Evolutionary conservation across 306 rosid species (phyloP).

Genomic region (Prunus mira): DNA sequence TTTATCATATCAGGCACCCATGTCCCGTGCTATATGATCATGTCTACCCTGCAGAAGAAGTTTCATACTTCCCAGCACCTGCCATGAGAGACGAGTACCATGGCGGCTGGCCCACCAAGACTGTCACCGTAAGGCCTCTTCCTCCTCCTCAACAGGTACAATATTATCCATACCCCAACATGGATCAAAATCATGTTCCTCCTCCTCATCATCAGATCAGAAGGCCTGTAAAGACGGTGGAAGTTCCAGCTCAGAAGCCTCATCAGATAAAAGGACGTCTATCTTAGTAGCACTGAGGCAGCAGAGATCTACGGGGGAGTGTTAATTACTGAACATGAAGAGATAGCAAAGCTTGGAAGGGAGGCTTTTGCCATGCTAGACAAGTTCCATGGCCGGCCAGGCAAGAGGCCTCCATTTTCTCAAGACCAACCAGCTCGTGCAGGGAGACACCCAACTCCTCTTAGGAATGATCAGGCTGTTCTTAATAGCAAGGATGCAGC

Average conservation of each 20-base stretch:
- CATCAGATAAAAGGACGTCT: too few species aligned
- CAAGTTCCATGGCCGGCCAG: constrained; percentile 13
- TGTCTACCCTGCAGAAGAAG: too few species aligned
- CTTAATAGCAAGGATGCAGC: constrained; percentile 3
- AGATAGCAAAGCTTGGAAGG: constrained; percentile 8
- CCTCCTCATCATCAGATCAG: too few species aligned
- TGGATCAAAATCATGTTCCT: too few species aligned
- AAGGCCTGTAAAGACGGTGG: too few species aligned
- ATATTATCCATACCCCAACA: not conserved
- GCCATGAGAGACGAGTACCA: not conserved
- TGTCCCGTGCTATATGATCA: not conserved
- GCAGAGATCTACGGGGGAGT: constrained; percentile 6
- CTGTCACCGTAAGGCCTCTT: not conserved
- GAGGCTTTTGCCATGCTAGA: constrained; percentile 37
- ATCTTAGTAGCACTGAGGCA: constrained; percentile 13
- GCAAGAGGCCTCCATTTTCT: not conserved
- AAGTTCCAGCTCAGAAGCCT: too few species aligned
- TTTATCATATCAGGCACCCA: not conserved
- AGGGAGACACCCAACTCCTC: not conserved
- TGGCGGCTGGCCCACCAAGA: not conserved
- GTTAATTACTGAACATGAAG: not conserved
- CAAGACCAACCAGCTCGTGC: not conserved
- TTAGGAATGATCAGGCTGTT: not conserved
- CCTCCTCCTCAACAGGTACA: not conserved
- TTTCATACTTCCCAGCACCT: too few species aligned